Evolutionary conservation across 2,329 filamentous ascomycete genomes (phyloP).

Genomic region (Aspergillus puulaauensis): DNA sequence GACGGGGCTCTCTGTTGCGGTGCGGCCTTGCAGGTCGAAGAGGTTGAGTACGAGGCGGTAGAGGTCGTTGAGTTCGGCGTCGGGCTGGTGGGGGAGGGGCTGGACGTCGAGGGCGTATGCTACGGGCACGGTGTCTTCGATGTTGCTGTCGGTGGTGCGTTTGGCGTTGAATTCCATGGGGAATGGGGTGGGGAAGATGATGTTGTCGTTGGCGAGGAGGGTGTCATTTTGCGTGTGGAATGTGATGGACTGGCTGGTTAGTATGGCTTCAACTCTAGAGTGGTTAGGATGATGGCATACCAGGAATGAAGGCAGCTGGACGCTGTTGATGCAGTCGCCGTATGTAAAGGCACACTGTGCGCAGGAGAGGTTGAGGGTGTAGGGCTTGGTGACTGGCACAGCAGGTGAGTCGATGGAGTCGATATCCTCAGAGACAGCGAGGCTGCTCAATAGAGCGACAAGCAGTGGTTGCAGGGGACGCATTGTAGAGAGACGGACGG

Average conservation of each 20-base stretch:
- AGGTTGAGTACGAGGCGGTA: conserved; percentile 25
- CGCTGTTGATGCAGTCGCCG: conserved; percentile 11
- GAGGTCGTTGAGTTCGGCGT: conserved; percentile 15
- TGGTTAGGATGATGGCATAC: conserved; percentile 2
- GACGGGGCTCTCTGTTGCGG: conserved; percentile 28
- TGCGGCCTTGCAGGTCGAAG: conserved; percentile 23
- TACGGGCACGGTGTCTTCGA: conserved; percentile 16
- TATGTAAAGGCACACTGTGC: conserved; percentile 19
- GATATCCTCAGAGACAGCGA: conserved; percentile 3
- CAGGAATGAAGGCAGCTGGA: conserved; percentile 12
- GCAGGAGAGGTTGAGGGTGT: conserved; percentile 17
- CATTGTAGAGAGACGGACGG: no score
- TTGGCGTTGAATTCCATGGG: conserved; percentile 28
- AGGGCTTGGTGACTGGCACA: conserved; percentile 2
- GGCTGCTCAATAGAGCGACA: conserved; percentile 4
- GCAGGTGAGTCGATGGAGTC: not conserved
- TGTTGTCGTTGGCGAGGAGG: conserved; percentile 29
- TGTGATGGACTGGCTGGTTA: conserved; percentile 23
- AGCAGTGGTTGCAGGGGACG: no score
- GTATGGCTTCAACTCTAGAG: not conserved
- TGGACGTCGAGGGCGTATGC: conserved; percentile 26
- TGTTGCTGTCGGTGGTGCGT: conserved; percentile 17
- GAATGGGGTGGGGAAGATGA: conserved; percentile 27
- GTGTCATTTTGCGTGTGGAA: conserved; percentile 28
- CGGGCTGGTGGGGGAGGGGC: conserved; percentile 20